A percentile compares a stretch with the other conserved stretches of the same genome.
Evolutionary conservation across 2,329 filamentous ascomycete genomes (phyloP).

Genomic region (Monilinia polystroma): DNA sequence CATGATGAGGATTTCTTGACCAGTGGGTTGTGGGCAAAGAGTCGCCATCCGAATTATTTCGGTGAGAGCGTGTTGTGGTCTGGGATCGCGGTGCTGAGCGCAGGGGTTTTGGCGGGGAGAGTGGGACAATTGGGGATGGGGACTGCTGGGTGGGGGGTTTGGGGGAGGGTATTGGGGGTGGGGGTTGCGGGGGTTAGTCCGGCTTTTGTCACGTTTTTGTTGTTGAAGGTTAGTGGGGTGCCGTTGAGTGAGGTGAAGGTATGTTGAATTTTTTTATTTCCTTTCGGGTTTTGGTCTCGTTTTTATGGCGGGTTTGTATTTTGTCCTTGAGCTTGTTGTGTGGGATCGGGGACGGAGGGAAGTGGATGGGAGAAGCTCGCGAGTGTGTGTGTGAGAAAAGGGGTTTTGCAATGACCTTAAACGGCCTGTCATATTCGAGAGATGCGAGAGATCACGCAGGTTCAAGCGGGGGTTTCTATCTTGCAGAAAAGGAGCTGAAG

Average conservation of each 20-base stretch:
- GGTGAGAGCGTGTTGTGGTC: constrained; percentile 70
- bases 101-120: constrained; percentile 54
- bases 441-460: neutral
- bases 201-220: constrained; percentile 61
- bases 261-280: neutral
- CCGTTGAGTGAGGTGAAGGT: constrained; percentile 63
- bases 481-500: neutral
- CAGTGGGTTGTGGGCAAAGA: constrained; percentile 59
- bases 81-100: constrained; percentile 60
- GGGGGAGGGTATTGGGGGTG: constrained; percentile 46
- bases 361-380: neutral
- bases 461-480: too few species aligned
- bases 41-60: constrained; percentile 68
- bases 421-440: too few species aligned
- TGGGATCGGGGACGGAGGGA: neutral
- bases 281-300: neutral
- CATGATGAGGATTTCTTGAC: constrained; percentile 68
- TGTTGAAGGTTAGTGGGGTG: constrained; percentile 63
- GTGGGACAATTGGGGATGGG: constrained; percentile 59
- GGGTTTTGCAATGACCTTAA: too few species aligned
- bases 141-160: constrained; percentile 46
- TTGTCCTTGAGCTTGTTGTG: neutral
- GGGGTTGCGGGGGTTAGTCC: constrained; percentile 53
- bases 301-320: too few species aligned
- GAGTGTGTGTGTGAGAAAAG: neutral